A percentile compares a stretch with the other conserved stretches of the same genome.
phyloP scores from a whole-genome alignment of 2,329 filamentous ascomycete species.

The Chlorencoelia australis region DNA sequence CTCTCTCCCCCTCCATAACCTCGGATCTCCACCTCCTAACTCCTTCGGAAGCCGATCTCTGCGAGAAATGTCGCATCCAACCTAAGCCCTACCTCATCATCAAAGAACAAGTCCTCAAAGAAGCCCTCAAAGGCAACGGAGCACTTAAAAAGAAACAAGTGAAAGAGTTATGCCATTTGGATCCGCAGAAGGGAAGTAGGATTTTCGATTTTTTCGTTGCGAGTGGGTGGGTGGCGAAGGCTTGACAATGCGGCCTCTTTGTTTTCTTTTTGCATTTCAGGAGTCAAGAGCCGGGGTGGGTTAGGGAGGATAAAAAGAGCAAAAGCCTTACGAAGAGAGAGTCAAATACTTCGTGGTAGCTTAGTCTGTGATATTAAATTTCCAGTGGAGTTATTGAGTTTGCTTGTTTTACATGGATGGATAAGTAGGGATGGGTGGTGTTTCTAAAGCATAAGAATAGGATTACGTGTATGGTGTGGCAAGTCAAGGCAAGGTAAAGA shows the following conservation, averaged over 20 bases:
- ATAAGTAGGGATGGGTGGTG: too few species aligned
- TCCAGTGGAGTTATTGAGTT: too few species aligned
- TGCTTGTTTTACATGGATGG: too few species aligned
- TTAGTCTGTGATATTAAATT: too few species aligned
- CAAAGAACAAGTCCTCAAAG: slow-evolving; percentile 85
- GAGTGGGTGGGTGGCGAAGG: slow-evolving; percentile 84
- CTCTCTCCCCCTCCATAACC: slow-evolving; percentile 45
- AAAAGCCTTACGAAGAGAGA: too few species aligned
- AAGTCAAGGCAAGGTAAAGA: too few species aligned
- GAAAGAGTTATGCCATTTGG: slow-evolving; percentile 73
- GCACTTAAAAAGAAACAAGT: slow-evolving; percentile 89
- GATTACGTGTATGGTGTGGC: too few species aligned
- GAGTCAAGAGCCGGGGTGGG: too few species aligned
- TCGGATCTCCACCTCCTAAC: slow-evolving; percentile 80
- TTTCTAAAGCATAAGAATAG: too few species aligned
- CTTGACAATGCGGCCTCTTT: too few species aligned
- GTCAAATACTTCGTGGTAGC: too few species aligned
- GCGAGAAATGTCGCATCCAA: slow-evolving; percentile 71
- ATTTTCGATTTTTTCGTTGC: slow-evolving; percentile 95
- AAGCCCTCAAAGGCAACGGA: slow-evolving; percentile 82
- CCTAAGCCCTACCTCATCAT: slow-evolving; percentile 93
- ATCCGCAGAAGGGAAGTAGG: slow-evolving; percentile 72
- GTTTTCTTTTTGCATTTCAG: too few species aligned
- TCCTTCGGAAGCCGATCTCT: slow-evolving; percentile 75
- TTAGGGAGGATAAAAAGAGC: background rate